These are phyloP conservation scores for Sporisorium reilianum DNA, from an alignment of 1,284 basidiomycete genomes.

Conservation along the genomic window DNA sequence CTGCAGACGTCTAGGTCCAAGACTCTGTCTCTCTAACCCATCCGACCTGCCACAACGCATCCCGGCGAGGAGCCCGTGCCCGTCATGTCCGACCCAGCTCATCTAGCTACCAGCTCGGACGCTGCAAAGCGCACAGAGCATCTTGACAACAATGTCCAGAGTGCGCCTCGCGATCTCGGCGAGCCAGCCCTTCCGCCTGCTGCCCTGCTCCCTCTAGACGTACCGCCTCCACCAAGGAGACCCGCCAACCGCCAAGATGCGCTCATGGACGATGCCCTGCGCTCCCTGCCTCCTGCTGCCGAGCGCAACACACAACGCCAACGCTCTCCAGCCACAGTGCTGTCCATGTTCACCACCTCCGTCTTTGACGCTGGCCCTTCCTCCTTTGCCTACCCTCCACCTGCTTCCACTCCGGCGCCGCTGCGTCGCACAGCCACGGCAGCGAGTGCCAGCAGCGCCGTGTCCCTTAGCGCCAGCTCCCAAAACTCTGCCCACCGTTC, in stretches of 20 bases:
- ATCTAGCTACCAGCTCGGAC: conserved; percentile 12
- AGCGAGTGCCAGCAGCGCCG: conserved; percentile 16
- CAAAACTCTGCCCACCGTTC: conserved; percentile 25
- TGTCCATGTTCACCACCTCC: conserved; percentile 38
- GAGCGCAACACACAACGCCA: conserved; percentile 28
- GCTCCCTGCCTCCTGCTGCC: conserved; percentile 46
- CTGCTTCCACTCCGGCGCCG: conserved; percentile 4
- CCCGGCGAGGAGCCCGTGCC: not conserved
- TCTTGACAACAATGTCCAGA: not conserved
- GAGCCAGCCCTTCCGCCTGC: conserved; percentile 26
- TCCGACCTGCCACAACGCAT: not conserved
- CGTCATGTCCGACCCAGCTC: conserved; percentile 20
- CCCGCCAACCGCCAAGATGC: conserved; percentile 36
- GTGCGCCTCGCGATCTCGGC: not conserved
- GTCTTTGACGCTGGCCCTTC: conserved; percentile 17
- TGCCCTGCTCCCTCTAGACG: conserved; percentile 26
- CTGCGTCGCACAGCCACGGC: conserved; percentile 33
- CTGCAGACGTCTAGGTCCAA: not conserved
- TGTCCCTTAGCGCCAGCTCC: conserved; percentile 15
- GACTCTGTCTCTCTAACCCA: not conserved
- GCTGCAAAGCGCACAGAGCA: not conserved
- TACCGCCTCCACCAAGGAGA: conserved; percentile 33
- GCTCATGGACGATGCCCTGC: conserved; percentile 48
- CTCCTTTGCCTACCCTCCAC: conserved; percentile 22
- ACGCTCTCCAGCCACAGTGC: conserved; percentile 31